Evolutionary conservation across 345 rosid species (phyloP), one percentile per base, ranked within the genome.

Genomic region (Crucihimalaya himalaica): DNA sequence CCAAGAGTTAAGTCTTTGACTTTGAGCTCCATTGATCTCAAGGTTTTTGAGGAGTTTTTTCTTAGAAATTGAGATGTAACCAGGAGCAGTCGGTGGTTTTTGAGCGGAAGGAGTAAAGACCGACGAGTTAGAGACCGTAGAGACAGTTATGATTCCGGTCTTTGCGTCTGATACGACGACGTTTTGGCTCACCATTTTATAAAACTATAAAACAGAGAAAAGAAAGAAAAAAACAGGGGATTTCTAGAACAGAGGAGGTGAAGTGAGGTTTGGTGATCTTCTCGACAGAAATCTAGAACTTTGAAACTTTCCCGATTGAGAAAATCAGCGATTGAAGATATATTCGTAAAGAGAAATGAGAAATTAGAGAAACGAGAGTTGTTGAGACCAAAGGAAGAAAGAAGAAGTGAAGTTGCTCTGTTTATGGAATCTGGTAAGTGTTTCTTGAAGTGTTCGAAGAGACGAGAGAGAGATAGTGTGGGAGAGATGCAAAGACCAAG

Each of bases 51-150:
- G 64, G 5, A 85, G 58, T 53, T 84, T 82, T 70, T 83, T 86
- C 76, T 79, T 81, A 0, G 88, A 83, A 2, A 86, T 51, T 46
- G 88, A 76, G 75, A 86, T 47, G 80, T 62, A 77, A 8, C 92
- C 85, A 35, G 88, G 94, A 1, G 78, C 80, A 6, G 85, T 84
- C 35, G 95, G 98, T 8, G 96, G 98, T 40, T 88, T 92, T 64
- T 89, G 92, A 5, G 78, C 78, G 1, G 86, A 62, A 28, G 79
- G 68, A 5, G 86, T 42, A 39, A 86, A 83, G 3, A 84, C 66
- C 0, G 86, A 51, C 1, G 86, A 72, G 74, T 77, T 84, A 1
- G 89, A 37, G 0, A 78, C 84, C 2, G 81, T 60, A 2, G 89
- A 39, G 1, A 77, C 85, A 1, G 84, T 62, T 18, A 81, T 66